These are phyloP conservation scores for Elsinoe arachidis DNA, from an alignment of 2,329 filamentous ascomycete genomes.

Conservation along the genomic window DNA sequence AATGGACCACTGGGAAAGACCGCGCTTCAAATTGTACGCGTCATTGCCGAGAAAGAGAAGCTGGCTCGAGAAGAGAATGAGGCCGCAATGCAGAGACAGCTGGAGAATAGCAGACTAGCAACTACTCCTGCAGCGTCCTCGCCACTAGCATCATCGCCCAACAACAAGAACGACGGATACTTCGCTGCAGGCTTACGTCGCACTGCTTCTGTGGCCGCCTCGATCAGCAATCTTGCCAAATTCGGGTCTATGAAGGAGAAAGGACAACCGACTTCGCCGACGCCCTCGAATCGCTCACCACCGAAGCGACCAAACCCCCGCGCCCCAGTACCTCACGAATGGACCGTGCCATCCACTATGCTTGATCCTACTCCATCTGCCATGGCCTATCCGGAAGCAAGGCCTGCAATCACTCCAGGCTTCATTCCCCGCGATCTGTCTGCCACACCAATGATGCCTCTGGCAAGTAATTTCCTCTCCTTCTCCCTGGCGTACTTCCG, in stretches of 20 bases:
- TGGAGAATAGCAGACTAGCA: slow-evolving; percentile 21
- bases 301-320: slow-evolving; percentile 37
- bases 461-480: slow-evolving; percentile 77
- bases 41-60: slow-evolving; percentile 43
- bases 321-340: slow-evolving; percentile 45
- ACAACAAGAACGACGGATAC: slow-evolving; percentile 49
- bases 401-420: slow-evolving; percentile 68
- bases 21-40: slow-evolving; percentile 64
- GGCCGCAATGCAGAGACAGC: not conserved
- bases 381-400: slow-evolving; percentile 62
- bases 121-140: slow-evolving; percentile 34
- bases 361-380: slow-evolving; percentile 59
- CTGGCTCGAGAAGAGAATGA: slow-evolving; percentile 14
- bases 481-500: slow-evolving; percentile 98
- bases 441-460: slow-evolving; percentile 57
- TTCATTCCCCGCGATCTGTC: slow-evolving; percentile 57
- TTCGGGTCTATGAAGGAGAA: slow-evolving; percentile 30
- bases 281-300: slow-evolving; percentile 19
- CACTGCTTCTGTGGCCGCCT: slow-evolving; percentile 57
- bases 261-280: slow-evolving; percentile 2
- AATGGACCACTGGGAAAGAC: slow-evolving; percentile 65
- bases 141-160: slow-evolving; percentile 39
- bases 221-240: slow-evolving; percentile 53
- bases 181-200: slow-evolving; percentile 52
- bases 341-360: slow-evolving; percentile 62